Base-by-base conservation (phyloP, 1,284 basidiomycete species). In the Quambalaria eucalypti region DNA sequence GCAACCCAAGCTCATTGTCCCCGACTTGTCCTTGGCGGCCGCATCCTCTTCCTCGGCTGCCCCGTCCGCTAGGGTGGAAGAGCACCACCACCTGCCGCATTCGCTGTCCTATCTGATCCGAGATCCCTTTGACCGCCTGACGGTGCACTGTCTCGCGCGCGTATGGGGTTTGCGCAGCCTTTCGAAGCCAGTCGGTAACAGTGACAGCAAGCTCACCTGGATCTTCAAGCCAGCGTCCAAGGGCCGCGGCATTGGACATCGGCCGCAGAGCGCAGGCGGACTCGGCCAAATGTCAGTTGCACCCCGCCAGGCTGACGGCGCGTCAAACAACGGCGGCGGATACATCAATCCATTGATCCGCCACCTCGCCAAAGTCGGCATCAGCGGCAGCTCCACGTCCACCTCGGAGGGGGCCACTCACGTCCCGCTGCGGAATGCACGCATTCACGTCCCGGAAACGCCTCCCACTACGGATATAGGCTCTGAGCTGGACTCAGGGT, bases 141-240 rank as follows among this genome's bases (percentile, higher is more conserved):
- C 68, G 0, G 63, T 74, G 5, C 71, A 74, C 31, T 74, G 71
- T 47, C 52, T 72, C 0, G 69, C 71, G 2, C 54, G 71, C 3
- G 59, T 67, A 53, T 48, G 2, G 44, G 54, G 16, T 74, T 66
- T 55, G 64, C 68, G 40, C 65, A 56, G 21, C 25, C 21, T 4
- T n/a, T 8, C 7, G 28, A 0, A 51, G 49, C 1, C 31, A 44
- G n/a, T 16, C 51, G 1, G 59, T 51, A 19, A 28, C 44, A 31
- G 29, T 19, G 48, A 47, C n/a, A 52, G 56, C 19, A 51, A 57
- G 42, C 25, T 46, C 31, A 74, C 69, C 1, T 74, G 69, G 66
- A 65, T 74, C 9, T 50, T 74, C 9, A 68, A 72, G 39, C 54
- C 56, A 0, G 66, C 68, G 19, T 68, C 71, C 0, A 23, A 12